phyloP scores from a whole-genome alignment of 2,329 filamentous ascomycete genomes.

The Aschersonia sp. region DNA sequence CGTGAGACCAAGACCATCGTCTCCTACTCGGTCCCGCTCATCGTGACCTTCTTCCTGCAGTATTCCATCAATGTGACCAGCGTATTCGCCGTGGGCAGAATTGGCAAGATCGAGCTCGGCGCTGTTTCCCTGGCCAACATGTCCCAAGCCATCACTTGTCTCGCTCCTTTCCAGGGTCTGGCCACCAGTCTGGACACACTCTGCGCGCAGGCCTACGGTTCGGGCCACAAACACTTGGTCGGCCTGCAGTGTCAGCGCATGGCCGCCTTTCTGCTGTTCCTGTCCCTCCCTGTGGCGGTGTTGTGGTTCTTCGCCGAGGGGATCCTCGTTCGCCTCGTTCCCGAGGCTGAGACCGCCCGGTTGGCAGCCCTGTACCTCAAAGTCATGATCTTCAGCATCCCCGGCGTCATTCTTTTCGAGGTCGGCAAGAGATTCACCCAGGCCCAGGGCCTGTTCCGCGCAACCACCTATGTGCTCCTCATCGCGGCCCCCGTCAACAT shows the following conservation, averaged over 20 bases:
- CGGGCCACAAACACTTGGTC: conserved; percentile 77
- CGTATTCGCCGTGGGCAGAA: conserved; percentile 63
- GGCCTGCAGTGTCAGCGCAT: conserved; percentile 72
- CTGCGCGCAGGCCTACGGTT: conserved; percentile 87
- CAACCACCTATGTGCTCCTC: conserved; percentile 63
- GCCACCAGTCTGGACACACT: conserved; percentile 85
- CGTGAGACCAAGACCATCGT: conserved; percentile 72
- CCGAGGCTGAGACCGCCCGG: conserved; percentile 43
- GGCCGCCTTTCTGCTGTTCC: conserved; percentile 59
- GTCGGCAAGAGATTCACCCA: conserved; percentile 69
- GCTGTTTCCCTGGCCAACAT: conserved; percentile 44
- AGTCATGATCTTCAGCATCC: conserved; percentile 58
- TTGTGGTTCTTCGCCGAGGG: conserved; percentile 56
- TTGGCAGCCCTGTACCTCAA: conserved; percentile 61
- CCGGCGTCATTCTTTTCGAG: conserved; percentile 66
- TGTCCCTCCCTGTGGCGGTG: conserved; percentile 58
- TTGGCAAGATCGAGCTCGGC: conserved; percentile 48
- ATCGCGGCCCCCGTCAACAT: conserved; percentile 66
- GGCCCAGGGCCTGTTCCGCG: conserved; percentile 68
- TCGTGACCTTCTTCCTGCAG: conserved; percentile 61
- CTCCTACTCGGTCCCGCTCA: conserved; percentile 55
- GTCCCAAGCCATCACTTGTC: conserved; percentile 67
- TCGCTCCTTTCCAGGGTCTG: conserved; percentile 69
- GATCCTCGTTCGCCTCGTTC: conserved; percentile 38
- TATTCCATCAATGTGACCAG: conserved; percentile 75